These are phyloP conservation scores for Solanum appendiculatum DNA, from an alignment of 257 asterid species.

Conservation along the genomic window DNA sequence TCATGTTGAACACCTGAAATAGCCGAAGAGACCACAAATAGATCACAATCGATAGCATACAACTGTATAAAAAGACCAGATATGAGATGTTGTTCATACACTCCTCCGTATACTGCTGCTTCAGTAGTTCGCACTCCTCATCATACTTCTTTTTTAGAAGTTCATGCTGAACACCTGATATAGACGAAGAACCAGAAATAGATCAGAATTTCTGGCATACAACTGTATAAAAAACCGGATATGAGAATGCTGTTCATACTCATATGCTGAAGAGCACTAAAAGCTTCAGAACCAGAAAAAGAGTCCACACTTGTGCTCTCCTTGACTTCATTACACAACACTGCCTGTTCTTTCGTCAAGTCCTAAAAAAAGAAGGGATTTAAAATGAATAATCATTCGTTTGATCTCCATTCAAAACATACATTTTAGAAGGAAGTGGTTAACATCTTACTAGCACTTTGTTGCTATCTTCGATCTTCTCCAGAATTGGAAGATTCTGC, in stretches of 20 bases:
- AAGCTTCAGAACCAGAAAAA: slow-evolving; percentile 47
- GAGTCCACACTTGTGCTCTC: slow-evolving; percentile 35
- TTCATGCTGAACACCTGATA: slow-evolving; percentile 56
- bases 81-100: slow-evolving; percentile 11
- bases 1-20: slow-evolving; percentile 56
- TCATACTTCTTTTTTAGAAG: slow-evolving; percentile 40
- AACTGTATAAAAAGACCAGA: background rate
- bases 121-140: slow-evolving; percentile 49
- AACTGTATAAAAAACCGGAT: background rate
- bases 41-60: background rate
- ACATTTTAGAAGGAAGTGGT: background rate
- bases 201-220: background rate
- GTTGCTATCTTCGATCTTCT: slow-evolving; percentile 42
- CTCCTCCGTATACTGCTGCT: slow-evolving; percentile 65
- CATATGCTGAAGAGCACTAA: slow-evolving; percentile 47
- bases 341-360: slow-evolving; percentile 36
- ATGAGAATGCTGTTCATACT: slow-evolving; percentile 27
- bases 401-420: background rate
- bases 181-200: background rate
- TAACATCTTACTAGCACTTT: slow-evolving; percentile 47
- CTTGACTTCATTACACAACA: slow-evolving; percentile 52
- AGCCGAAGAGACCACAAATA: background rate
- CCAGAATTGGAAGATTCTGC: slow-evolving; percentile 43
- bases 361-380: background rate
- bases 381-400: background rate